These are phyloP conservation scores for Boletus edulis DNA, from an alignment of 768 basidiomycete genomes.

Conservation along the genomic window DNA sequence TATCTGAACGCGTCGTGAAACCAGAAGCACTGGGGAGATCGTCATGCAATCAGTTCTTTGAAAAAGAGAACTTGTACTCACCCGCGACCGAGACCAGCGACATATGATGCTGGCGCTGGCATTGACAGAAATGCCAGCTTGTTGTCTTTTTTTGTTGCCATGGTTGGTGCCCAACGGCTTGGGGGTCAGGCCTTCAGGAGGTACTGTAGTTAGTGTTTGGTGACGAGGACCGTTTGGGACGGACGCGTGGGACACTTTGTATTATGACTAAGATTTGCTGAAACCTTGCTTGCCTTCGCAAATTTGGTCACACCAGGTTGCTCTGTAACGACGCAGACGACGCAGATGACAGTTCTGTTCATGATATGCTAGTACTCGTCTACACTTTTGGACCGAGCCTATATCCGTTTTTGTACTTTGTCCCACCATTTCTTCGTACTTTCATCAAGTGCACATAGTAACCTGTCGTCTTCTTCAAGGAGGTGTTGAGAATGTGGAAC, in stretches of 20 bases:
- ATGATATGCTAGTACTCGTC: no score
- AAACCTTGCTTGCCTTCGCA: no score
- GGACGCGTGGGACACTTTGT: background rate
- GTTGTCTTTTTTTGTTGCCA: conserved; percentile 62
- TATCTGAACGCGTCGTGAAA: conserved; percentile 98
- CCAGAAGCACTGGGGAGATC: conserved; percentile 72
- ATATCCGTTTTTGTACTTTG: no score
- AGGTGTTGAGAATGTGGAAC: no score
- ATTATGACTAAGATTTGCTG: background rate
- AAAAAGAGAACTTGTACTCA: conserved; percentile 35
- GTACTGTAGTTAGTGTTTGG: background rate
- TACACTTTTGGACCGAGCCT: no score
- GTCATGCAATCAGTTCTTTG: conserved; percentile 7
- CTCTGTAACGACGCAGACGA: no score
- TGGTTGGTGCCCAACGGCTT: background rate
- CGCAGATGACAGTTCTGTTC: no score
- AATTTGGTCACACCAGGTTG: no score
- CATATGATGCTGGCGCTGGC: conserved; percentile 95
- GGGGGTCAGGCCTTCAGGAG: no score
- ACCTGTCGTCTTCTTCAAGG: no score
- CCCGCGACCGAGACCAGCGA: conserved; percentile 98
- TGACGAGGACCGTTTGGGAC: background rate
- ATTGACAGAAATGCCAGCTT: conserved; percentile 87
- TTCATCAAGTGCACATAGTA: no score
- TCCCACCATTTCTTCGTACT: no score